Percentiles rank a stretch among this genome's conserved stretches.
These are phyloP conservation scores for Mucor circinelloides DNA, from an alignment of 371 early-diverging fungal species.

Conservation along the genomic window DNA sequence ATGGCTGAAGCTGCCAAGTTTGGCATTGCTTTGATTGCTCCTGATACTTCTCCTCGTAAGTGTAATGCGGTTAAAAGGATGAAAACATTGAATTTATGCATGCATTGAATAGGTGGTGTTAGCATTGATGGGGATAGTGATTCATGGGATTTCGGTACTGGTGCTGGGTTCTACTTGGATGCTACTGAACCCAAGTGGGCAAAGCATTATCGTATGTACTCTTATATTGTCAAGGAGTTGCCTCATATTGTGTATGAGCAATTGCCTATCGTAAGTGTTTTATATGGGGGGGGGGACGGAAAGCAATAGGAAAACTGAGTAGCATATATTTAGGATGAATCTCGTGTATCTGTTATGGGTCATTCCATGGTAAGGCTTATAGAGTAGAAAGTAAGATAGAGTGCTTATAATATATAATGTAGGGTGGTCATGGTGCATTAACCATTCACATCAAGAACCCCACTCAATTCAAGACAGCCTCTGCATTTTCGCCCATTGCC, in stretches of 20 bases:
- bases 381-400: constrained; percentile 18
- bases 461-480: constrained; percentile 67
- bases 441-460: constrained; percentile 73
- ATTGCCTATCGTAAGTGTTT: constrained; percentile 64
- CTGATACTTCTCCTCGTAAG: constrained; percentile 88
- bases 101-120: constrained; percentile 36
- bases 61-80: neutral
- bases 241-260: constrained; percentile 55
- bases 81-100: neutral
- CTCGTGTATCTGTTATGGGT: constrained; percentile 73
- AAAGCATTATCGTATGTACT: constrained; percentile 82
- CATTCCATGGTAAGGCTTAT: constrained; percentile 67
- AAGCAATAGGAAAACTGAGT: neutral
- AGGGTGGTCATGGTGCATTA: constrained; percentile 94
- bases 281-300: neutral
- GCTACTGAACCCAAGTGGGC: constrained; percentile 75
- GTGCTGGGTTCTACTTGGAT: constrained; percentile 88
- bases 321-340: constrained; percentile 46
- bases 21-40: constrained; percentile 76
- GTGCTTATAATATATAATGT: neutral
- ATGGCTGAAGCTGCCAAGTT: constrained; percentile 64
- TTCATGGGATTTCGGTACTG: constrained; percentile 57
- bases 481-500: constrained; percentile 86
- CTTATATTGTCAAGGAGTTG: constrained; percentile 79
- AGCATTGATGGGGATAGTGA: constrained; percentile 54